Evolutionary conservation across 352 stramenopile species (phyloP), one percentile per base, ranked within the genome.

Genomic region (Phytophthora melonis): DNA sequence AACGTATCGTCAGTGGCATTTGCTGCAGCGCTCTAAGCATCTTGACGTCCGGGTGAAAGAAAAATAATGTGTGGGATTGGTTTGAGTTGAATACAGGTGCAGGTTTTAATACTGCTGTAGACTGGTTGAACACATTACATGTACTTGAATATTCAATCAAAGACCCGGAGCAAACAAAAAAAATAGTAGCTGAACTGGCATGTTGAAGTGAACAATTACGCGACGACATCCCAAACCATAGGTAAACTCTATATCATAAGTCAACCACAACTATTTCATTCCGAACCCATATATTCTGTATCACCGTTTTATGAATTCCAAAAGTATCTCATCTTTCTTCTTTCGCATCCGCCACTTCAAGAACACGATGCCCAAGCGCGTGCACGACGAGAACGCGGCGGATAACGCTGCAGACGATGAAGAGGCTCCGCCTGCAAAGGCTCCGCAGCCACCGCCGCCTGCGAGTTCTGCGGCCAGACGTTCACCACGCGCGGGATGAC

Each of bases 401-500:
- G 14, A 45, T 7, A 56, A 43, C 8, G 11, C 34, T 8, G 21
- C 53, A 59, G 39, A 11, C 4, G 8, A 21, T 25, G 23, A 25
- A 52, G 41, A 69, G 70, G 62, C n/a, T 18, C 21, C 18, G 36
- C 36, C 36, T n/a, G 36, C 36, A 18, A 45, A 45, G 36, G 36
- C 36, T 1, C 36, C 5, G 36, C 36, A 8, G 13, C 36, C 4
- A 45, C 54, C 5, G 3, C 19, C 3, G 23, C 62, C 1, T 77
- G 73, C 63, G 25, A 58, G 11, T 75, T 70, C 32, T 75, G 74
- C 62, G 25, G 34, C 55, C 66, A 62, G 14, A 34, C 19, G 32
- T 78, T 72, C 54, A 75, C 64, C 25, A 34, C 54, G 14, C 55
- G 65, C 54, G 70, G 70, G 2, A 45, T 77, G 6, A 59, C 57